Base-by-base conservation (phyloP, 139 green algal genomes). In the Yamagishiella unicocca region DNA sequence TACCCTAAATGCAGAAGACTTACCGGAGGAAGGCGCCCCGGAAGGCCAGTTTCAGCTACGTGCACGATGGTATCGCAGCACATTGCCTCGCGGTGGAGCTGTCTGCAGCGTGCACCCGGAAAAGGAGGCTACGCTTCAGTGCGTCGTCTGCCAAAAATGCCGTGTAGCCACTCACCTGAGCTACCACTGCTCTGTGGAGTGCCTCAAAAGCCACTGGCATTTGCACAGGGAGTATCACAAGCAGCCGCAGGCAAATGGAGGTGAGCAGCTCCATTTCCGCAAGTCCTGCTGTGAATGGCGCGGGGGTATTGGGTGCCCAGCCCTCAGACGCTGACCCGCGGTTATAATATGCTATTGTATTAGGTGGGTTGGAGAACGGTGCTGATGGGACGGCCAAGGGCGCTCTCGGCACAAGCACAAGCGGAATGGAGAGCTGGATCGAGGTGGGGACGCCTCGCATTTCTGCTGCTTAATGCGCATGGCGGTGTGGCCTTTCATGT, bases 181-280 rank as follows among this genome's bases (percentile, higher is more conserved):
- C 86, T 99, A 98, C 87, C 96, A 99, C 88, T 99, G 98, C 95
- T 94, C 91, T 22, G 74, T 93, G 25, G 95, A 99, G 67, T 99
- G 98, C 91, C 95, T 99, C 38, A 89, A 91, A 68, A 92, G 92
- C 82, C 93, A 97, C 90, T 99, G 98, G 98, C 89, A 90, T 43
- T 89, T 96, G 75, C 97, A 99, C 92, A 94, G 93, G 38, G 94
- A 97, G 62, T 96, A 98, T 81, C 97, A 99, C 88, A 84, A 90
- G 75, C 92, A 96, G 85, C 80, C 66, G 31, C 89, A 71, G 37
- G 35, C 27, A 21, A 86, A 89, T 55, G 81, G 77, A 27, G 81
- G 81, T 71, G 83, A 54, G 68, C 45, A 70, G 43, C 24, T 67
- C 4, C 25, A 29, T 38, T 68, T 67, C 45, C 75, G 75, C 46